Conservation (phyloP, 768 basidiomycete genomes). For the Suillus americanus region DNA sequence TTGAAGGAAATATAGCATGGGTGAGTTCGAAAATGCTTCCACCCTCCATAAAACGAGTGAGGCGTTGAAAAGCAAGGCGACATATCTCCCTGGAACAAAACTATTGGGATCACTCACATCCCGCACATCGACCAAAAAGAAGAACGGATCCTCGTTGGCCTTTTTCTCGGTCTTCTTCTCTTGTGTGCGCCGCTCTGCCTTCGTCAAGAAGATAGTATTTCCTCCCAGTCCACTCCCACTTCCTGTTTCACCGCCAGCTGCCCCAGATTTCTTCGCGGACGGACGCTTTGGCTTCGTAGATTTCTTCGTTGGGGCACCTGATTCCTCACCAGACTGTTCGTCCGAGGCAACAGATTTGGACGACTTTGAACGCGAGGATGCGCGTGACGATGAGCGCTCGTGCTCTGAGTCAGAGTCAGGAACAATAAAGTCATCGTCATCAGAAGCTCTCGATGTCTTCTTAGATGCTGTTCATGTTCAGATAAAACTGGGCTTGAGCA, state of each 20-base stretch:
- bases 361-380: constrained; percentile 41
- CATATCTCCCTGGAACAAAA: not conserved
- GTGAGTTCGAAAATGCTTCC: not conserved
- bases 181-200: constrained; percentile 74
- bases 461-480: constrained; percentile 36
- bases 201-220: constrained; percentile 64
- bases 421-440: constrained; percentile 74
- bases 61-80: not conserved
- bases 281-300: constrained; percentile 33
- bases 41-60: not conserved
- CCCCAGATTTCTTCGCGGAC: constrained; percentile 28
- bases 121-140: constrained; percentile 67
- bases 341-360: constrained; percentile 35
- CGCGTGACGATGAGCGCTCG: constrained; percentile 54
- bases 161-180: constrained; percentile 84
- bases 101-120: constrained; percentile 51
- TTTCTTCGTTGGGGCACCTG: constrained; percentile 35
- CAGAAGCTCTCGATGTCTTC: constrained; percentile 36
- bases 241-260: constrained; percentile 28
- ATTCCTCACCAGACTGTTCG: constrained; percentile 44
- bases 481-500: constrained; percentile 2
- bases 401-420: constrained; percentile 59
- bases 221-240: constrained; percentile 24
- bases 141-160: constrained; percentile 70
- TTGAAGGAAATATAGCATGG: not conserved